Base-by-base conservation (phyloP, 148 eudicot species). In the Vaccinium darrowii region DNA sequence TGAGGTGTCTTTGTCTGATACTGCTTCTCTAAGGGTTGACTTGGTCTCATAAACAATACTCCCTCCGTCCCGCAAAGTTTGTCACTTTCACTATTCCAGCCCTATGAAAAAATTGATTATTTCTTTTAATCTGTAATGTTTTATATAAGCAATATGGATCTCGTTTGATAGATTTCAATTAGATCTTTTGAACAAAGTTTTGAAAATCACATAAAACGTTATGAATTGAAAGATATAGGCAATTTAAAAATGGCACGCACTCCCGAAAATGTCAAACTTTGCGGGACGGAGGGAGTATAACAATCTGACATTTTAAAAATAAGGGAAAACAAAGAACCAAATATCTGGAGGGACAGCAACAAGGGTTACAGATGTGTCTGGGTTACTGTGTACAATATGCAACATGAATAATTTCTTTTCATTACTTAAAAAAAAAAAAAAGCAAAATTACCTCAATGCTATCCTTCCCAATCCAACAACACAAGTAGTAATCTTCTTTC, bases 401-500 rank as follows among this genome's bases (percentile, higher is more conserved):
- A 36, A 65, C 21, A 49, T 75, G 74, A 54, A 56, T 81, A 8
- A 54, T 84, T 23, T 62, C 25, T 15, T 76, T 8, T 78, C 85
- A 53, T n/a, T 43, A 36, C 27, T 78, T 23, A 36, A 84, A 76
- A 13, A 3, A 6, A 56, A 21, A 76, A 54, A 23, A 58, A 33
- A 33, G 36, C 43, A 39, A 84, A 60, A 79, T 84, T 88, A 97
- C 99, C 98, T 97, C 98, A 86, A 92, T 87, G 87, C 98, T 97
- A 89, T 97, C 98, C 84, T 93, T 97, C 63, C 99, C 99, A 77
- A 95, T 93, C 99, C 99, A 97, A 90, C 91, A 97, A 91, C 98
- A 97, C 90, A 97, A 91, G 92, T 95, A 97, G 89, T 90, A 95
- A 87, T 97, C 98, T 87, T 97, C 99, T 87, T 94, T 97, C 93